Conservation (phyloP, 306 rosid species). For the Alnus glutinosa region DNA sequence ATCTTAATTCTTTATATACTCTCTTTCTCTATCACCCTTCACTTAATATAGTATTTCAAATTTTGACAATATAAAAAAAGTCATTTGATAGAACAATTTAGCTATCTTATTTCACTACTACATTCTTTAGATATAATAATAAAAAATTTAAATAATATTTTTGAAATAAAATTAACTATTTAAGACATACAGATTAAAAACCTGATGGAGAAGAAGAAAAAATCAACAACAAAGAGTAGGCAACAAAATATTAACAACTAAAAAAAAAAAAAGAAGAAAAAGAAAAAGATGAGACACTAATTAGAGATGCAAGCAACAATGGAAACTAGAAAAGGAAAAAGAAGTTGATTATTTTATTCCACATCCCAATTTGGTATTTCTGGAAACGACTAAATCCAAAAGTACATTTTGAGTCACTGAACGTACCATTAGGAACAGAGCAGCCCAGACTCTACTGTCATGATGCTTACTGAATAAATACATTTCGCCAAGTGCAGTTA, state of each 20-base stretch:
- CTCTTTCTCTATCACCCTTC: too few species aligned
- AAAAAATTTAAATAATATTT: background rate
- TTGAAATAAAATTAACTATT: background rate
- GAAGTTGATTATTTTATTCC: conserved; percentile 14
- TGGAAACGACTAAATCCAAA: conserved; percentile 20
- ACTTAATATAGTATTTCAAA: too few species aligned
- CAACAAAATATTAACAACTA: background rate
- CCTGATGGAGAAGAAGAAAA: background rate
- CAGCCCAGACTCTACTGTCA: conserved; percentile 87
- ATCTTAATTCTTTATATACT: too few species aligned
- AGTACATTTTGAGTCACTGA: conserved; percentile 20
- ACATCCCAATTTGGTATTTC: conserved; percentile 1
- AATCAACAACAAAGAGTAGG: background rate
- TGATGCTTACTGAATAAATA: conserved; percentile 88
- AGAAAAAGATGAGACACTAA: background rate
- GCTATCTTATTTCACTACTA: background rate
- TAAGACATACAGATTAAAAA: background rate
- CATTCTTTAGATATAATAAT: background rate
- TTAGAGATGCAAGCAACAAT: conserved; percentile 19
- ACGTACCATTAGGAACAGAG: conserved; percentile 89
- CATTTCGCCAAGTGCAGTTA: conserved; percentile 97
- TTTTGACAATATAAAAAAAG: too few species aligned
- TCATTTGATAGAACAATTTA: too few species aligned
- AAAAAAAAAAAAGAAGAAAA: background rate
- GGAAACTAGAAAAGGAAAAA: conserved; percentile 10